phyloP scores from a whole-genome alignment of 73 alveolate genomes.

The Paramecium primaurelia region DNA sequence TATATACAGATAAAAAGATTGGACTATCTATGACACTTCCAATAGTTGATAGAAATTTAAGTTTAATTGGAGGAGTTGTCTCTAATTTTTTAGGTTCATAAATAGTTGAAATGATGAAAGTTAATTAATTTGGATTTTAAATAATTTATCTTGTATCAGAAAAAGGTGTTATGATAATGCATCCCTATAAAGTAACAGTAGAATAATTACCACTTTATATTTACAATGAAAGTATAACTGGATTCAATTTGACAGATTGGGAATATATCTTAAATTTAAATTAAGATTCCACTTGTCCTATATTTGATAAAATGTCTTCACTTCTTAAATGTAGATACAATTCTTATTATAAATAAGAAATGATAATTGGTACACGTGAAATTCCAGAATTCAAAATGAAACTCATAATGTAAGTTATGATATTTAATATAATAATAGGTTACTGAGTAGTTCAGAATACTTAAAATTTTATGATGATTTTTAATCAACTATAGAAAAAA shows the following conservation, averaged over 20 bases:
- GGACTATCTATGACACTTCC: background rate
- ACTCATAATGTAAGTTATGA: background rate
- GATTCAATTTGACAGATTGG: background rate
- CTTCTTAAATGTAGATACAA: background rate
- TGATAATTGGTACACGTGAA: background rate
- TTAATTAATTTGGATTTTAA: background rate
- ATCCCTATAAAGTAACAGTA: background rate
- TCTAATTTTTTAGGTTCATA: background rate
- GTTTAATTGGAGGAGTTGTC: background rate
- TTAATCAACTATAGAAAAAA: background rate
- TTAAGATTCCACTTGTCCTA: background rate
- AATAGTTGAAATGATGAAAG: background rate
- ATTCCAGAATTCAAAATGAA: background rate
- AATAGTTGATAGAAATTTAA: background rate
- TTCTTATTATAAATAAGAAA: background rate
- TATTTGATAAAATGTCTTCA: background rate
- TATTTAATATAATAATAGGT: background rate
- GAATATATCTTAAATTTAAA: background rate
- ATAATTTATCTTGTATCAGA: background rate
- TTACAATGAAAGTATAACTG: conserved; percentile 10
- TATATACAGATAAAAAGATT: background rate
- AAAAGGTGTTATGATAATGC: background rate
- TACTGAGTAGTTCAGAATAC: background rate
- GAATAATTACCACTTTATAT: background rate
- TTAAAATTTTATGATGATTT: background rate